Percentiles rank a stretch among this genome's conserved stretches.
Conservation (phyloP, 2,329 filamentous ascomycete species). For the Cyanodermella asteris region DNA sequence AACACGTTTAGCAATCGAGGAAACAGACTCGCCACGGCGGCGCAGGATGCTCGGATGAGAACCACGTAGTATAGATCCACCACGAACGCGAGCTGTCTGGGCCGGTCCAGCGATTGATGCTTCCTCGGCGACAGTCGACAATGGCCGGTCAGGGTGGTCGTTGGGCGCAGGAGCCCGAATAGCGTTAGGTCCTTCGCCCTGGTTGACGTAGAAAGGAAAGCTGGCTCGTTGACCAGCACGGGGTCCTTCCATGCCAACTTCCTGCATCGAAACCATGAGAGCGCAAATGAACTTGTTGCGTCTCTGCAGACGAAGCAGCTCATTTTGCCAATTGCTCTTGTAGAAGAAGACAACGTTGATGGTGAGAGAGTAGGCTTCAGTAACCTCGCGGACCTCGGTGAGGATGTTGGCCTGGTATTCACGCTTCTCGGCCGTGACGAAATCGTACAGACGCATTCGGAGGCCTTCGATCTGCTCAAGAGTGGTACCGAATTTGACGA, state of each 20-base stretch:
- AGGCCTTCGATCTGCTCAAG: slow-evolving; percentile 64
- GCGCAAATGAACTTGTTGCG: slow-evolving; percentile 91
- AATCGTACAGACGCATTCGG: slow-evolving; percentile 59
- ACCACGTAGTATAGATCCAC: slow-evolving; percentile 35
- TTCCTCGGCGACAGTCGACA: slow-evolving; percentile 3
- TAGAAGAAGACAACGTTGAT: slow-evolving; percentile 94
- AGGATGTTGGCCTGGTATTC: slow-evolving; percentile 75
- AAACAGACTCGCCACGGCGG: slow-evolving; percentile 33
- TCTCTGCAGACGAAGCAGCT: slow-evolving; percentile 66
- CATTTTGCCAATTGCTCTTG: slow-evolving; percentile 93
- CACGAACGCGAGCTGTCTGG: slow-evolving; percentile 14
- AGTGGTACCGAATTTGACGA: slow-evolving; percentile 74
- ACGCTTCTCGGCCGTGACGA: slow-evolving; percentile 65
- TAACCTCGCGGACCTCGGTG: slow-evolving; percentile 59
- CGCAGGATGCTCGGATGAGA: slow-evolving; percentile 24
- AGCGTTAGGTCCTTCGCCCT: slow-evolving; percentile 24
- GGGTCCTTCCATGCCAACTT: slow-evolving; percentile 69
- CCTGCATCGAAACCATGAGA: slow-evolving; percentile 65
- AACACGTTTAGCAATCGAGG: slow-evolving; percentile 37
- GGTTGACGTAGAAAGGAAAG: slow-evolving; percentile 42
- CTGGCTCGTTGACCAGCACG: slow-evolving; percentile 45
- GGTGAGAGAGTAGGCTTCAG: slow-evolving; percentile 64
- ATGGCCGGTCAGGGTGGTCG: slow-evolving; percentile 20
- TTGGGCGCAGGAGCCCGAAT: slow-evolving; percentile 20
- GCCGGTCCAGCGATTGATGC: slow-evolving; percentile 14